Evolutionary conservation across 192 early-diverging fungal species (phyloP).

Genomic region (Spinellus fusiger): DNA sequence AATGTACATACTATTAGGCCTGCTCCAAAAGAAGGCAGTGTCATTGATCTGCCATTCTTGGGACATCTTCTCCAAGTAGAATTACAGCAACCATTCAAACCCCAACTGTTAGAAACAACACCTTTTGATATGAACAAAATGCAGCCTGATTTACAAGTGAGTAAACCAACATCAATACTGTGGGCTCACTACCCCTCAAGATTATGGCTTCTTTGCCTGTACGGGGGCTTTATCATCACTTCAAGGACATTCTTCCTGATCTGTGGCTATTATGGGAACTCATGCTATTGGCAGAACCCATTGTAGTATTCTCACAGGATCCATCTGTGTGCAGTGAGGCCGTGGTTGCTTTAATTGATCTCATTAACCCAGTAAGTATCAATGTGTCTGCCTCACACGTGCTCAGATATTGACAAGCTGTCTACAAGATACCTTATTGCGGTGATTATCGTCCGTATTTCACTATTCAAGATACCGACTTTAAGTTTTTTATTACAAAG

Average conservation of each 20-base stretch:
- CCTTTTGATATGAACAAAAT: conserved; percentile 60
- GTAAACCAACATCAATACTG: background rate
- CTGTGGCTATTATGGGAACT: conserved; percentile 94
- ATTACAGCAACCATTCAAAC: conserved; percentile 56
- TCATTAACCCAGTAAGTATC: conserved; percentile 80
- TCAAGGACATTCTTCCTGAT: conserved; percentile 70
- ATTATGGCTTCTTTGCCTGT: conserved; percentile 63
- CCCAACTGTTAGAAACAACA: conserved; percentile 69
- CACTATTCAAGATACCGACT: conserved; percentile 94
- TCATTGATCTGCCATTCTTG: conserved; percentile 69
- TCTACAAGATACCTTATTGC: conserved; percentile 77
- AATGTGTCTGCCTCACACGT: background rate
- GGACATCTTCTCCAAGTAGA: conserved; percentile 63
- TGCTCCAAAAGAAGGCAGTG: conserved; percentile 54
- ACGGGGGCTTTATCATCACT: conserved; percentile 71
- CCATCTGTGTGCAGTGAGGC: conserved; percentile 84
- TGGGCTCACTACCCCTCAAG: conserved; percentile 1
- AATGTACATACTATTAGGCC: conserved; percentile 13
- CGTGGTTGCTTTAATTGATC: conserved; percentile 76
- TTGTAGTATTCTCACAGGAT: conserved; percentile 84
- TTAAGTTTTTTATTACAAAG: conserved; percentile 61
- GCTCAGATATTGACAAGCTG: background rate
- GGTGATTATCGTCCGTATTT: conserved; percentile 97
- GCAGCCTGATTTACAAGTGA: conserved; percentile 58
- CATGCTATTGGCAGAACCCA: conserved; percentile 83